These are phyloP conservation scores for Capsicum rhomboideum DNA, from an alignment of 257 asterid species.

Conservation along the genomic window DNA sequence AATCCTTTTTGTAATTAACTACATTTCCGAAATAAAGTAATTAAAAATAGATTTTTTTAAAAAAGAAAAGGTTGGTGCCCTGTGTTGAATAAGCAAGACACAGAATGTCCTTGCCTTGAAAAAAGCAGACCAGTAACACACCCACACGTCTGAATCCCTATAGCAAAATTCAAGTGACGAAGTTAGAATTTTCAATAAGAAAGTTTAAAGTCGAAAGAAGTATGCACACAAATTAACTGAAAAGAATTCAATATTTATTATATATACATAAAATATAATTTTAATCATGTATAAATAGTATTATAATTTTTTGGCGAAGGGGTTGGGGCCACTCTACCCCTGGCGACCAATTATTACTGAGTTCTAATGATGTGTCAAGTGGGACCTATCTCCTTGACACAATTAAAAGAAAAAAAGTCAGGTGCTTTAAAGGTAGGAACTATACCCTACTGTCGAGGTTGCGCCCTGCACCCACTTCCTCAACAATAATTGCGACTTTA, in stretches of 20 bases:
- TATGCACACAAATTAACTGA: too few species aligned
- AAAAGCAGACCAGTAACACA: background rate
- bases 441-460: too few species aligned
- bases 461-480: too few species aligned
- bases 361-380: background rate
- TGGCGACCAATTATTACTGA: background rate
- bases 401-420: background rate
- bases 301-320: too few species aligned
- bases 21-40: background rate
- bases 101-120: conserved; percentile 3
- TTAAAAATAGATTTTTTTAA: background rate
- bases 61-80: background rate
- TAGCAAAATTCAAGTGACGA: background rate
- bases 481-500: too few species aligned
- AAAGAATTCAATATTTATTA: too few species aligned
- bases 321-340: too few species aligned
- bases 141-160: background rate
- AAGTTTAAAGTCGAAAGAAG: too few species aligned
- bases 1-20: background rate
- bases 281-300: too few species aligned
- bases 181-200: too few species aligned
- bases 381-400: conserved; percentile 4
- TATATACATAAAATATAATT: too few species aligned
- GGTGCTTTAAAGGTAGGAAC: too few species aligned
- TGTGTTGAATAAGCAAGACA: background rate